Conservation (phyloP, 1,284 basidiomycete species). For the Ceratobasidium sp. region DNA sequence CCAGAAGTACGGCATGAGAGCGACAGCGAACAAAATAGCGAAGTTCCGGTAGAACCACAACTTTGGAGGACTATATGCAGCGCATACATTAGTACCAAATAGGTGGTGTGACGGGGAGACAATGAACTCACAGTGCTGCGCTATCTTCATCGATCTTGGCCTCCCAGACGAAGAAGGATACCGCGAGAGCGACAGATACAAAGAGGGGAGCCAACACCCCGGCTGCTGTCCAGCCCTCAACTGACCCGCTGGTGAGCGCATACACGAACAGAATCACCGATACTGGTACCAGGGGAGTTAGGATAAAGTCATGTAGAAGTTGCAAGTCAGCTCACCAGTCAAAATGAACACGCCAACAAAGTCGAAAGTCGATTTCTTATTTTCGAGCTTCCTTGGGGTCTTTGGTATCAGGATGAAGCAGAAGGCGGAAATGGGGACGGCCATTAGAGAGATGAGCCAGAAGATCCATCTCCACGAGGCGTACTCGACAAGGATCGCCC, state of each 20-base stretch:
- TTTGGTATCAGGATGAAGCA: constrained; percentile 58
- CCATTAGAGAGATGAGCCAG: constrained; percentile 61
- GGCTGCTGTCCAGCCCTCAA: constrained; percentile 61
- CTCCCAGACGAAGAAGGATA: constrained; percentile 61
- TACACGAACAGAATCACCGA: constrained; percentile 63
- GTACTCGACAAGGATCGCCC: constrained; percentile 58
- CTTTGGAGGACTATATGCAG: constrained; percentile 56
- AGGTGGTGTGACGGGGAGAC: neutral
- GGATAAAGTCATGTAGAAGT: neutral
- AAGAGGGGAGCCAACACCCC: constrained; percentile 62
- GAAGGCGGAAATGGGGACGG: constrained; percentile 57
- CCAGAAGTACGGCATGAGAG: constrained; percentile 61
- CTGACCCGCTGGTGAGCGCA: constrained; percentile 64
- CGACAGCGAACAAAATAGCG: constrained; percentile 57
- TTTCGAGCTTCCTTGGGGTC: constrained; percentile 26
- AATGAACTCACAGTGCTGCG: constrained; percentile 59
- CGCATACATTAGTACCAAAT: neutral
- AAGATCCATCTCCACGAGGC: constrained; percentile 64
- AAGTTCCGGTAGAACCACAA: constrained; percentile 61
- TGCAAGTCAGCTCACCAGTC: constrained; percentile 52
- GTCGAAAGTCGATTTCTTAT: constrained; percentile 55
- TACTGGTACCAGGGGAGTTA: constrained; percentile 48
- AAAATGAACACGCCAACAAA: constrained; percentile 55
- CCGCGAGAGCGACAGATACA: constrained; percentile 58
- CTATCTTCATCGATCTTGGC: constrained; percentile 56